Percentiles rank a stretch among this genome's conserved stretches.
Conservation (phyloP, 169 alveolate species). For the Theileria parva region DNA sequence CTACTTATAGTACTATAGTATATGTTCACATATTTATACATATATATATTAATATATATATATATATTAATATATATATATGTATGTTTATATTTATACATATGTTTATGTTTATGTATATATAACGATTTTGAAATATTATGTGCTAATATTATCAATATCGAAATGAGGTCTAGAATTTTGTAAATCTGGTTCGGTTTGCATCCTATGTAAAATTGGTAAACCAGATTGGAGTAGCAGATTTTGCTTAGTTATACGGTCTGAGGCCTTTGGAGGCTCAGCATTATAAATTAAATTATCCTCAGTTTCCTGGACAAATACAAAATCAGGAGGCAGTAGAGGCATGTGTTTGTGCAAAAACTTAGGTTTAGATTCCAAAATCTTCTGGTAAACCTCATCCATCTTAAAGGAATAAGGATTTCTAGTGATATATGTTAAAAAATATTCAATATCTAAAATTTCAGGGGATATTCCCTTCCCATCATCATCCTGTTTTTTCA, state of each 20-base stretch:
- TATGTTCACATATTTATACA: neutral
- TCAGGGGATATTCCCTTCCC: slow-evolving; percentile 17
- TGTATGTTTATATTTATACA: slow-evolving; percentile 1
- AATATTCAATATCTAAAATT: slow-evolving; percentile 37
- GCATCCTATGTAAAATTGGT: slow-evolving; percentile 63
- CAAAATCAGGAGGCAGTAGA: slow-evolving; percentile 56
- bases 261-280: slow-evolving; percentile 28
- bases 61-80: neutral
- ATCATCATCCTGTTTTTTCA: slow-evolving; percentile 10
- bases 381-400: slow-evolving; percentile 63
- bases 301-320: slow-evolving; percentile 3
- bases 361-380: slow-evolving; percentile 48
- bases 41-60: neutral
- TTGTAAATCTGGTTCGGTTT: slow-evolving; percentile 52
- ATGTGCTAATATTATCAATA: slow-evolving; percentile 4
- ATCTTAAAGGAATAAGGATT: slow-evolving; percentile 55
- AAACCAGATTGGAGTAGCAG: slow-evolving; percentile 59
- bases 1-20: neutral
- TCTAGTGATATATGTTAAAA: slow-evolving; percentile 31
- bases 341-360: slow-evolving; percentile 68
- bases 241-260: slow-evolving; percentile 45
- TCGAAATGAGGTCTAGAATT: slow-evolving; percentile 16
- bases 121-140: neutral
- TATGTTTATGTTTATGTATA: neutral
- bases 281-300: slow-evolving; percentile 17